phyloP scores from a whole-genome alignment of 305 asterid genomes.

The Fraxinus sp. region DNA sequence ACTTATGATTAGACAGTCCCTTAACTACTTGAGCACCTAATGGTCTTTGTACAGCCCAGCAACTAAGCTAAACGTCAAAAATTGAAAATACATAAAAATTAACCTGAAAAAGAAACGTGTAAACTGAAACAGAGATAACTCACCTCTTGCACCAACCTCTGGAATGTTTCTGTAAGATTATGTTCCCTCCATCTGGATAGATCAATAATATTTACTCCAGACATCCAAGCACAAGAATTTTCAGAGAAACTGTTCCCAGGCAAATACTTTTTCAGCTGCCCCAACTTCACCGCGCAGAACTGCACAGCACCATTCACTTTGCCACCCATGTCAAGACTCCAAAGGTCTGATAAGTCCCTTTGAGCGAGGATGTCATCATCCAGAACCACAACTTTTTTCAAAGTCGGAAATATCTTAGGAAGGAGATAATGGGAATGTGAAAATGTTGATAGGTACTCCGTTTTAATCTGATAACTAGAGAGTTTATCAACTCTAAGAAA shows the following conservation, averaged over 20 bases:
- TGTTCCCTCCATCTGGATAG: constrained; percentile 72
- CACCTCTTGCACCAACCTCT: constrained; percentile 70
- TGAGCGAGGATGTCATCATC: constrained; percentile 88
- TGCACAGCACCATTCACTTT: constrained; percentile 82
- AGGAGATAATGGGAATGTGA: constrained; percentile 83
- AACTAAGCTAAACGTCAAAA: constrained; percentile 6
- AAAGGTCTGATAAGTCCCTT: constrained; percentile 80
- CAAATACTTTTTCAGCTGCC: constrained; percentile 57
- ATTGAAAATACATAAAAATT: constrained; percentile 11
- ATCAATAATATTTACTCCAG: constrained; percentile 82
- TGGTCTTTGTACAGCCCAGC: neutral
- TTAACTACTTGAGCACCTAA: neutral
- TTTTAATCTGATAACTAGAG: constrained; percentile 49
- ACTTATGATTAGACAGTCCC: constrained; percentile 1
- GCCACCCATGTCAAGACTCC: constrained; percentile 86
- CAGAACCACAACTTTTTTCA: constrained; percentile 81
- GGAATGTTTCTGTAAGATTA: constrained; percentile 59
- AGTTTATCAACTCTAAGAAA: constrained; percentile 59
- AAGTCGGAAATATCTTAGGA: constrained; percentile 66
- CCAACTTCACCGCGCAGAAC: constrained; percentile 65
- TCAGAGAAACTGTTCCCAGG: constrained; percentile 44
- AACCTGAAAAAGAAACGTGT: constrained; percentile 20
- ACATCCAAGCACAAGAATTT: constrained; percentile 83
- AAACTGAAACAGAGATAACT: constrained; percentile 32
- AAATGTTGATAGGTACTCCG: constrained; percentile 75